These are phyloP conservation scores for Globisporangium carolinianum DNA, from an alignment of 352 stramenopile species.

Conservation along the genomic window DNA sequence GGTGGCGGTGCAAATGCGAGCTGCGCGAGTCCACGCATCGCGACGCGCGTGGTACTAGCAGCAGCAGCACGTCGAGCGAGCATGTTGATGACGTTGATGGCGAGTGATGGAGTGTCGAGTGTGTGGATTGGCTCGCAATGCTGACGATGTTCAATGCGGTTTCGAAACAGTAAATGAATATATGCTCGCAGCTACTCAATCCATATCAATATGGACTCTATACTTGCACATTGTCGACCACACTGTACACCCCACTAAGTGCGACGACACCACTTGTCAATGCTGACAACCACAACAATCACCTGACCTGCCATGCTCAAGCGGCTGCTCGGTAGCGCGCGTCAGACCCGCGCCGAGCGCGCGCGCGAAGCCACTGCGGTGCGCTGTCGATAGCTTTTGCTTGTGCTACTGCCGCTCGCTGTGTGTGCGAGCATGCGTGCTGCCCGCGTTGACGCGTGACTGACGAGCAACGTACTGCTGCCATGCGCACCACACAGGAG, in stretches of 20 bases:
- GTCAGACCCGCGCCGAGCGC: constrained; percentile 29
- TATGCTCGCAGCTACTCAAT: too few relatives aligned
- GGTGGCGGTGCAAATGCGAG: constrained; percentile 62
- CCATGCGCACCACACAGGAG: constrained; percentile 20
- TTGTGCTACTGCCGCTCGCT: not conserved
- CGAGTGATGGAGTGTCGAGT: not conserved
- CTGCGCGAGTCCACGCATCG: constrained; percentile 37
- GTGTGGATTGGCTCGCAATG: too few relatives aligned
- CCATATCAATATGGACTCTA: not conserved
- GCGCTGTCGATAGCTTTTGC: not conserved
- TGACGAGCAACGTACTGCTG: too few relatives aligned
- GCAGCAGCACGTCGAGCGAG: not conserved
- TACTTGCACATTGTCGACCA: not conserved
- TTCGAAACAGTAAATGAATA: too few relatives aligned
- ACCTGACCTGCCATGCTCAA: constrained; percentile 6
- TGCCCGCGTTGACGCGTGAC: not conserved
- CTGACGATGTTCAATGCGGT: too few relatives aligned
- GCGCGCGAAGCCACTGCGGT: constrained; percentile 42
- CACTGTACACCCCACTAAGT: not conserved
- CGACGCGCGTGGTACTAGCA: not conserved
- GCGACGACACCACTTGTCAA: not conserved
- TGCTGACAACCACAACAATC: not conserved
- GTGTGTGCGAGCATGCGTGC: not conserved
- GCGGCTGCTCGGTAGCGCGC: constrained; percentile 25
- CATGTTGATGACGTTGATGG: not conserved